phyloP scores from a whole-genome alignment of 2,329 filamentous ascomycete genomes.

The Fusarium camptoceras region DNA sequence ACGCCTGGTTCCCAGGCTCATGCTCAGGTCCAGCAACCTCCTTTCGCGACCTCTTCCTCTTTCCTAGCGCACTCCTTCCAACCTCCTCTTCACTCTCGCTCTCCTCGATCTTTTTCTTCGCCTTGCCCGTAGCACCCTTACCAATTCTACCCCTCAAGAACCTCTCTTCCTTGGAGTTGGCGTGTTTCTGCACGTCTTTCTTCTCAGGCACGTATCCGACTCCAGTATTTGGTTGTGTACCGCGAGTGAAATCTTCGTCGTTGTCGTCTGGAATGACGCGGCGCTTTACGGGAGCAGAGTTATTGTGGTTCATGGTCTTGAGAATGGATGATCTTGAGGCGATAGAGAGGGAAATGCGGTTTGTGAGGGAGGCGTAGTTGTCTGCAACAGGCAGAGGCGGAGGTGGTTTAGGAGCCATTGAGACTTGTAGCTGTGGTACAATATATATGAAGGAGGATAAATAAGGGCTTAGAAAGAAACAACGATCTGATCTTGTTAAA shows the following conservation, averaged over 20 bases:
- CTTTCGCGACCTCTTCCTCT: conserved; percentile 51
- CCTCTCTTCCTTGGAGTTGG: conserved; percentile 45
- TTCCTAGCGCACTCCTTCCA: conserved; percentile 54
- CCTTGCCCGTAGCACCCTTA: conserved; percentile 37
- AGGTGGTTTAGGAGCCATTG: conserved; percentile 41
- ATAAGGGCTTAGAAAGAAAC: neutral
- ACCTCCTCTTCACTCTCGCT: conserved; percentile 53
- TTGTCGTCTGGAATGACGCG: conserved; percentile 29
- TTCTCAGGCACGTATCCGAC: conserved; percentile 54
- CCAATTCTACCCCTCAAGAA: conserved; percentile 50
- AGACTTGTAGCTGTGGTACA: neutral
- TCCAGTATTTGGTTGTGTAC: conserved; percentile 53
- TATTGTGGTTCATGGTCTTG: conserved; percentile 46
- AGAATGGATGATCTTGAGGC: conserved; percentile 52
- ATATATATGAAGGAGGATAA: neutral
- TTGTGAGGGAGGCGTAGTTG: conserved; percentile 55
- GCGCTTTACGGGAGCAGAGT: conserved; percentile 23
- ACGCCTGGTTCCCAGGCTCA: neutral
- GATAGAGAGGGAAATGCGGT: conserved; percentile 57
- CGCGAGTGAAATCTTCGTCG: conserved; percentile 45
- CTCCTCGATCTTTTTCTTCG: conserved; percentile 38
- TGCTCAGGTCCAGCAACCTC: conserved; percentile 22
- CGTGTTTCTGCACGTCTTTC: conserved; percentile 40
- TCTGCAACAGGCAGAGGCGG: conserved; percentile 52
- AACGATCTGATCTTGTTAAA: neutral